These are phyloP conservation scores for Rhodotorula mucilaginosa DNA, from an alignment of 1,284 basidiomycete species.

Conservation along the genomic window DNA sequence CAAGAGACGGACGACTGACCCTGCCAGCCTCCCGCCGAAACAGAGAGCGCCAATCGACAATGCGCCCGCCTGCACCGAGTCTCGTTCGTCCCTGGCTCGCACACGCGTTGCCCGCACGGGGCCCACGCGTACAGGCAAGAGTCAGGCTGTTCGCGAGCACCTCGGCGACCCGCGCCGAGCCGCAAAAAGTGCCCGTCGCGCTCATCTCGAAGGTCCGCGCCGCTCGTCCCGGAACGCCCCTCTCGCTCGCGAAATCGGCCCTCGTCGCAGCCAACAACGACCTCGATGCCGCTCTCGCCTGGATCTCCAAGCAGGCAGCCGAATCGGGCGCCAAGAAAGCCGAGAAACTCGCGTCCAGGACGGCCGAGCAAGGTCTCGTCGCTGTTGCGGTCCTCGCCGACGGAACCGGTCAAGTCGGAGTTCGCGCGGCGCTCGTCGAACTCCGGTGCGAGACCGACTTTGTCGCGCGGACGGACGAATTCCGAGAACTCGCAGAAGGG, in stretches of 20 bases:
- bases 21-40: not conserved
- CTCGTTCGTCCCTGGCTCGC: not conserved
- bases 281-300: constrained; percentile 68
- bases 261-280: constrained; percentile 72
- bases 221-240: constrained; percentile 60
- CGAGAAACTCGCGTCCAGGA: constrained; percentile 73
- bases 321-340: constrained; percentile 73
- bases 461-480: constrained; percentile 82
- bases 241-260: constrained; percentile 86
- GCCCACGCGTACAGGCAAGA: not conserved
- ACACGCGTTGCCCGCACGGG: not conserved
- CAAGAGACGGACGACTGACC: not conserved
- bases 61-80: not conserved
- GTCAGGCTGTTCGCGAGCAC: not conserved
- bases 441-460: constrained; percentile 98
- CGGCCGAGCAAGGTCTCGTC: constrained; percentile 74
- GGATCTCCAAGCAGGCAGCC: constrained; percentile 73
- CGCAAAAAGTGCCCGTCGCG: constrained; percentile 56
- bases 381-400: constrained; percentile 68
- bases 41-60: not conserved
- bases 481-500: constrained; percentile 70
- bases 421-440: constrained; percentile 83
- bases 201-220: constrained; percentile 81
- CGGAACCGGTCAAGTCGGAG: constrained; percentile 56
- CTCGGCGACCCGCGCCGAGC: not conserved